Conservation (phyloP, 768 basidiomycete genomes). For the Termitomyces sp. region DNA sequence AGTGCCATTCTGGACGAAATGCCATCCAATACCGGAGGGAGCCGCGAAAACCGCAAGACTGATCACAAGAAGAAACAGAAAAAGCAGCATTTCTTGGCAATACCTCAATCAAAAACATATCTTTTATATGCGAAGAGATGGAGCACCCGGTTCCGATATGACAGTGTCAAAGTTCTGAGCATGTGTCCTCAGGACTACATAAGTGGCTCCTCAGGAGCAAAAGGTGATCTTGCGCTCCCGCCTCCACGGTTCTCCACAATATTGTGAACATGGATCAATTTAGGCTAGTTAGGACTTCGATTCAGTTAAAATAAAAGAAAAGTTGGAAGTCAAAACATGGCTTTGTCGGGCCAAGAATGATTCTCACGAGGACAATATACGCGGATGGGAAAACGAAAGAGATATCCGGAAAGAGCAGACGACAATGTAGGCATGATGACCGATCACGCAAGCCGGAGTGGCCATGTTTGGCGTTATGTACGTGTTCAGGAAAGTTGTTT, state of each 20-base stretch:
- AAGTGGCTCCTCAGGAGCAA: not conserved
- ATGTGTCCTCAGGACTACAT: not conserved
- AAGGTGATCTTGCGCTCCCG: not conserved
- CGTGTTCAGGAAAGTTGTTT: not conserved
- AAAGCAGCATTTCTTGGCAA: not conserved
- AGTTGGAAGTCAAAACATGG: not conserved
- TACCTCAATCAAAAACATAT: no score
- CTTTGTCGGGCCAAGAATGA: not conserved
- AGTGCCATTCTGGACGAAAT: slow-evolving; percentile 22
- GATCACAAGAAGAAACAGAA: not conserved
- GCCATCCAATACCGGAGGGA: slow-evolving; percentile 14
- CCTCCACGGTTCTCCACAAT: no score
- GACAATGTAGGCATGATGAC: not conserved
- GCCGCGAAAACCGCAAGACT: slow-evolving; percentile 3
- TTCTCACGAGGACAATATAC: no score
- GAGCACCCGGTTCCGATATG: not conserved
- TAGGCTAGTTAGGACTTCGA: not conserved
- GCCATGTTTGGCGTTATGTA: not conserved
- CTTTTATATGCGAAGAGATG: not conserved
- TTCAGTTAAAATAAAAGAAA: not conserved
- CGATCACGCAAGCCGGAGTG: not conserved
- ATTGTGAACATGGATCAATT: not conserved
- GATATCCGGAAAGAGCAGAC: not conserved
- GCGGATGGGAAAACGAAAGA: not conserved
- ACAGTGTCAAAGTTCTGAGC: not conserved